Base-by-base conservation (phyloP, 2,329 filamentous ascomycete species). In the Xylaria polymorpha region DNA sequence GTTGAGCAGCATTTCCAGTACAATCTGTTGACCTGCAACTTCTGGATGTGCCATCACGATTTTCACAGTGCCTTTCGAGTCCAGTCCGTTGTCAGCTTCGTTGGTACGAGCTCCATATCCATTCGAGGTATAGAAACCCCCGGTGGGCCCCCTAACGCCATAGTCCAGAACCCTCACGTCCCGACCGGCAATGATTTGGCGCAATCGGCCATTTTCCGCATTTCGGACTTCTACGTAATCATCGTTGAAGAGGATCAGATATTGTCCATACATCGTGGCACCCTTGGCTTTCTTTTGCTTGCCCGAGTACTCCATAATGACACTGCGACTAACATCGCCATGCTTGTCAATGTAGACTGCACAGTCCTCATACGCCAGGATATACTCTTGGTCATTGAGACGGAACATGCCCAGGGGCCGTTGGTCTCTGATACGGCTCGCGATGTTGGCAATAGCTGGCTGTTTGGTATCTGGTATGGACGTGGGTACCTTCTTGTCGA, bases 281-380 rank as follows among this genome's bases (percentile, higher is more conserved):
- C 90, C 89, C 71, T 91, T 91, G 1, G 96, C 96, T 80, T 88
- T 88, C 80, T 88, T 89, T 78, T 88, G 87, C 76, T 92, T 95
- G 73, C 96, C 96, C n/a, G 97, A 96, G 80, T 98, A 99, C 79
- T 98, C 94, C 94, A 99, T 97, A 77, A 98, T 94, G 67, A 98
- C 93, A 35, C 92, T 94, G 55, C 97, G 92, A 46, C 91, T 95
- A 35, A 99, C 94, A 70, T 99, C 96, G 73, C 96, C 96, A 80
- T 98, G 94, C 82, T 98, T 98, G 84, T 99, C 97, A 78, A 98
- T 92, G 77, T 98, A 99, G 9, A 99, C 94, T 20, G 94, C 96
- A 75, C 95, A 98, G 80, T 98, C 94, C 80, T 97, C 93, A 80
- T 98, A 99, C 44, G 92, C 93, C 58, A 98, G 89, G 32, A 99